phyloP scores from a whole-genome alignment of 2,329 filamentous ascomycete genomes.

The Calonectria henricotiae region DNA sequence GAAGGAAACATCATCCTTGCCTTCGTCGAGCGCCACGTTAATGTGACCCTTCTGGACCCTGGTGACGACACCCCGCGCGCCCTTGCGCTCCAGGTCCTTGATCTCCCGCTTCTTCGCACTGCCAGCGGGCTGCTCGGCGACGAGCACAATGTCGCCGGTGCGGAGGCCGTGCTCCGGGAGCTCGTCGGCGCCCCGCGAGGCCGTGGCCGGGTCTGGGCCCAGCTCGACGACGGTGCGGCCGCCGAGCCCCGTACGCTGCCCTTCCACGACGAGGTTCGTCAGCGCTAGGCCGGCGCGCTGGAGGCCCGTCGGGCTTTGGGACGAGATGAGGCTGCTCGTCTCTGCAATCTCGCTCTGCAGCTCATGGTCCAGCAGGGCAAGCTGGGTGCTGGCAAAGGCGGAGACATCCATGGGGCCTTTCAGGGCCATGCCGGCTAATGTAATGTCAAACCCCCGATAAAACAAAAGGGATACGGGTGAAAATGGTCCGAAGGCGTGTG shows the following conservation, averaged over 20 bases:
- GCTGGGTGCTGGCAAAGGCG: conserved; percentile 80
- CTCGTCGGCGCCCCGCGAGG: conserved; percentile 64
- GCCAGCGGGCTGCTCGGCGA: conserved; percentile 83
- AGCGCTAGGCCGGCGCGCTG: conserved; percentile 86
- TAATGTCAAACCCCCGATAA: no score
- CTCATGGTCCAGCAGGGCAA: conserved; percentile 80
- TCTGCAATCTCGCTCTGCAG: conserved; percentile 81
- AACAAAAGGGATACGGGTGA: background rate
- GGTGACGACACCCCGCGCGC: conserved; percentile 80
- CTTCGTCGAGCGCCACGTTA: conserved; percentile 80
- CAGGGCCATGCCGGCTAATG: conserved; percentile 55
- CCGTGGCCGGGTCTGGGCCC: conserved; percentile 79
- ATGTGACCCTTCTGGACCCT: conserved; percentile 73
- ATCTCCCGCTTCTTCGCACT: conserved; percentile 82
- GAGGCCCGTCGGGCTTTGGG: conserved; percentile 78
- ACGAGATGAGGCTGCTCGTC: conserved; percentile 77
- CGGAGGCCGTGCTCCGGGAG: conserved; percentile 84
- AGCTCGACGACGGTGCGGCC: conserved; percentile 94
- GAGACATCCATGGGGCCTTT: conserved; percentile 72
- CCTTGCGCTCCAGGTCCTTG: conserved; percentile 78
- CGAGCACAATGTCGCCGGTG: conserved; percentile 83
- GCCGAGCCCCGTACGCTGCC: conserved; percentile 89
- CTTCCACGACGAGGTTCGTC: conserved; percentile 81
- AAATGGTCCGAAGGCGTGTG: conserved; percentile 13
- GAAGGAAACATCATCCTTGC: conserved; percentile 66